Conservation (phyloP, 1,139 yeast species). For the Ogataea hybrid region DNA sequence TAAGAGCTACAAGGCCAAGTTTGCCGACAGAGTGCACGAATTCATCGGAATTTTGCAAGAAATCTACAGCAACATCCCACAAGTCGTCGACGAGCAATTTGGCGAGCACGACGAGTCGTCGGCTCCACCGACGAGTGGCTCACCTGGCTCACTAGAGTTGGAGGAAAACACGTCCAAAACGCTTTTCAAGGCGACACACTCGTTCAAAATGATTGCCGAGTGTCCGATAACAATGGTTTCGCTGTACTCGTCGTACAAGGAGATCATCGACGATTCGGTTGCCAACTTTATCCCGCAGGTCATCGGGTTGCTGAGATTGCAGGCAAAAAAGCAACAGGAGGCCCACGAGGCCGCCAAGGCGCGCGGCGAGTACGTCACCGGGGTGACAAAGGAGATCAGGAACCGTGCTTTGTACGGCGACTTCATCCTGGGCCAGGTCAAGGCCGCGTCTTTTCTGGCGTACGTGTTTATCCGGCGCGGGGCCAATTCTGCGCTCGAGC, state of each 20-base stretch:
- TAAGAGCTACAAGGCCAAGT: constrained; percentile 71
- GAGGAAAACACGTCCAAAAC: constrained; percentile 39
- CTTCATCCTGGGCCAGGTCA: constrained; percentile 91
- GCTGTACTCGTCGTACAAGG: constrained; percentile 82
- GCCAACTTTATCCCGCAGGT: constrained; percentile 82
- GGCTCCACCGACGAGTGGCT: constrained; percentile 38
- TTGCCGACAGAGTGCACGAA: constrained; percentile 72
- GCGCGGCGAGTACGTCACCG: constrained; percentile 50
- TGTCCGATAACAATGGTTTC: constrained; percentile 97
- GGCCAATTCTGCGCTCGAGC: constrained; percentile 60
- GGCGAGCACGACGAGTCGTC: constrained; percentile 17
- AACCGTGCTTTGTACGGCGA: constrained; percentile 85
- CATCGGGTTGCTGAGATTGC: constrained; percentile 68
- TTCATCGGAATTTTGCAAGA: constrained; percentile 75
- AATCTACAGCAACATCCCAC: constrained; percentile 78
- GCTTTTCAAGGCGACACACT: constrained; percentile 60
- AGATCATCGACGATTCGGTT: constrained; percentile 65
- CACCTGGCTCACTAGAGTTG: constrained; percentile 38
- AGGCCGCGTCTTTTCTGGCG: constrained; percentile 93
- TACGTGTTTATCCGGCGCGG: constrained; percentile 87
- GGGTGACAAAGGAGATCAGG: constrained; percentile 64
- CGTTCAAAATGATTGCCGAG: constrained; percentile 91
- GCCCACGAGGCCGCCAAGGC: constrained; percentile 63
- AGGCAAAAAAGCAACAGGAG: constrained; percentile 71
- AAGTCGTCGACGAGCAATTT: constrained; percentile 52